Evolutionary conservation across 805 yeast genomes (phyloP), one percentile per base, ranked within the genome.

Genomic region (Barnettozyma sucrosica): DNA sequence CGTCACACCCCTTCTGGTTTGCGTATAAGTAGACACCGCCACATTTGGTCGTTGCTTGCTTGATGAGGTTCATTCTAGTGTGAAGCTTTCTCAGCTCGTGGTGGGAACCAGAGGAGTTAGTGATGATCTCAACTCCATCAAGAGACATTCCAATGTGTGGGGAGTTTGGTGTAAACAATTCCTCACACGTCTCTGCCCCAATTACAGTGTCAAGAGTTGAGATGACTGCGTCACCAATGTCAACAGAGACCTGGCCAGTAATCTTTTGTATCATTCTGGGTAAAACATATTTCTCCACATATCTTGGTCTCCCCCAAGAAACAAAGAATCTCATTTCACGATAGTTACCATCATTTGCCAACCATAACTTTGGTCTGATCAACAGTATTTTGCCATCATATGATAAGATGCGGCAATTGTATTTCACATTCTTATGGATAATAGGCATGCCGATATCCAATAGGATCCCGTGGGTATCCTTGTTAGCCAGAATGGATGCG

Each of bases 141-240:
- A 93, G 70, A 0, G 96, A 79, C 88, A 92, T 82, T 18, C 80
- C 80, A 47, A 93, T 86, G 65, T 92, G 97, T 3, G 99, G 99
- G 4, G 96, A 82, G 54, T 88, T 84, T 1, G 99, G 99, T 0
- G 99, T 93, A 66, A 93, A 93, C 48, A 93, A 72, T 66, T 93
- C 99, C 65, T 93, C 99, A 66, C 99, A 93, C 0, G 99, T 95
- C 66, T 93, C 99, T 40, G 92, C 88, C n/a, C 99, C 99, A 47
- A 93, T 74, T 39, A 85, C 82, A 0, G 98, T 89, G 58, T 90
- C 97, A 49, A 80, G 63, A 1, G 97, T 85, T 45, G 85, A 79
- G 39, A 93, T 70, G 4, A 88, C 85, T 47, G 95, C 95, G 71
- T 93, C 98, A 44, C 99, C 99, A 66, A 93, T 82, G 25, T 77